Conservation (phyloP, 805 yeast species). For the Metschnikowia lunata region DNA sequence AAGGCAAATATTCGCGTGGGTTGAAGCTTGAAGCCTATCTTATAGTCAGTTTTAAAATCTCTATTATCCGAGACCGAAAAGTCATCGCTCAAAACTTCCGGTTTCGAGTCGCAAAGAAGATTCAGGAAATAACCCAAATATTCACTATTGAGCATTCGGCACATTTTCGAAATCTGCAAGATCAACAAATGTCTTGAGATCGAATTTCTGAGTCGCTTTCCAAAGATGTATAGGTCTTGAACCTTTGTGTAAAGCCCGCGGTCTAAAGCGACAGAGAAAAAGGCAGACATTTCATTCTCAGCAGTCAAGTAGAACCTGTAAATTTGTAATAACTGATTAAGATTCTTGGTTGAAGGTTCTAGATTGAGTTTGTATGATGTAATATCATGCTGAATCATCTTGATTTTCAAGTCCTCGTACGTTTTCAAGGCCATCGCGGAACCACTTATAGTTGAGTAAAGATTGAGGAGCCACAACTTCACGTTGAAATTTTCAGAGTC, state of each 20-base stretch:
- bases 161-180: slow-evolving; percentile 29
- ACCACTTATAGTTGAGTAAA: slow-evolving; percentile 58
- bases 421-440: slow-evolving; percentile 45
- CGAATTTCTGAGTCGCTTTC: slow-evolving; percentile 48
- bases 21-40: slow-evolving; percentile 39
- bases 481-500: slow-evolving; percentile 75
- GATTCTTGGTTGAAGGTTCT: slow-evolving; percentile 39
- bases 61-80: slow-evolving; percentile 49
- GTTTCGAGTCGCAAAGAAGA: slow-evolving; percentile 14
- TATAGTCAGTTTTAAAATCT: slow-evolving; percentile 54
- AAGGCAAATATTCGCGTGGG: slow-evolving; percentile 14
- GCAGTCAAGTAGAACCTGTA: slow-evolving; percentile 52
- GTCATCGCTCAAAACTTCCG: slow-evolving; percentile 12
- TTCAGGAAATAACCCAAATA: slow-evolving; percentile 26
- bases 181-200: slow-evolving; percentile 37
- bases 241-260: slow-evolving; percentile 62
- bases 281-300: slow-evolving; percentile 46
- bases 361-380: slow-evolving; percentile 49
- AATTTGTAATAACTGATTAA: slow-evolving; percentile 30
- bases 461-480: slow-evolving; percentile 62
- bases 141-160: slow-evolving; percentile 29
- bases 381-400: slow-evolving; percentile 73
- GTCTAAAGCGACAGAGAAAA: slow-evolving; percentile 51
- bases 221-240: slow-evolving; percentile 61
- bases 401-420: slow-evolving; percentile 56